These are phyloP conservation scores for Pilasporangium apinafurcum DNA, from an alignment of 352 stramenopile genomes.

Conservation along the genomic window DNA sequence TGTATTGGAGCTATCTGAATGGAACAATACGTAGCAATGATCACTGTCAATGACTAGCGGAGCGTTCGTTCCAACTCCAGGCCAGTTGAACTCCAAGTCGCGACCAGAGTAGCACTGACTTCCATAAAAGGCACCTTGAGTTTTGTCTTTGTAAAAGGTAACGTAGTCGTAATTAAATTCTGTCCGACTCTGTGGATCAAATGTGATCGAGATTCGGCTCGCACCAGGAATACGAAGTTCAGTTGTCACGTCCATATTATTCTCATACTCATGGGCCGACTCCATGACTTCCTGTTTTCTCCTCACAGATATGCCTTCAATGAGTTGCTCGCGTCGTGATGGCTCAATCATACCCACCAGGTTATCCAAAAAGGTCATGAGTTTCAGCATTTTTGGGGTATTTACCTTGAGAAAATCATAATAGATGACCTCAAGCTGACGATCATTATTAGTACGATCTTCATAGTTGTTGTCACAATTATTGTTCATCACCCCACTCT, in stretches of 20 bases:
- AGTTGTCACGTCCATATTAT: slow-evolving; percentile 64
- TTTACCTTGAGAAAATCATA: slow-evolving; percentile 15
- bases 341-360: slow-evolving; percentile 25
- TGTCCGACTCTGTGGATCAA: slow-evolving; percentile 71
- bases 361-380: slow-evolving; percentile 27
- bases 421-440: neutral
- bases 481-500: neutral
- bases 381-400: slow-evolving; percentile 14
- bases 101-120: slow-evolving; percentile 68
- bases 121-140: slow-evolving; percentile 52
- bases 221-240: slow-evolving; percentile 75
- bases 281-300: slow-evolving; percentile 60
- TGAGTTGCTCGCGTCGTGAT: slow-evolving; percentile 11
- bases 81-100: slow-evolving; percentile 77
- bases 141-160: slow-evolving; percentile 77
- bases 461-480: neutral
- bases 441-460: too few relatives aligned
- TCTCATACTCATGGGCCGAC: slow-evolving; percentile 77
- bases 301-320: slow-evolving; percentile 39
- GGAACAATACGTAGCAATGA: slow-evolving; percentile 78
- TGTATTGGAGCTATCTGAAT: slow-evolving; percentile 79
- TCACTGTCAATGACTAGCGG: slow-evolving; percentile 75
- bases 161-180: slow-evolving; percentile 89
- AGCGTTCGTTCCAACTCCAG: slow-evolving; percentile 50
- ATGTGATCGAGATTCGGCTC: slow-evolving; percentile 66